phyloP scores from a whole-genome alignment of 768 basidiomycete species.

The Agaricus subrufescens region DNA sequence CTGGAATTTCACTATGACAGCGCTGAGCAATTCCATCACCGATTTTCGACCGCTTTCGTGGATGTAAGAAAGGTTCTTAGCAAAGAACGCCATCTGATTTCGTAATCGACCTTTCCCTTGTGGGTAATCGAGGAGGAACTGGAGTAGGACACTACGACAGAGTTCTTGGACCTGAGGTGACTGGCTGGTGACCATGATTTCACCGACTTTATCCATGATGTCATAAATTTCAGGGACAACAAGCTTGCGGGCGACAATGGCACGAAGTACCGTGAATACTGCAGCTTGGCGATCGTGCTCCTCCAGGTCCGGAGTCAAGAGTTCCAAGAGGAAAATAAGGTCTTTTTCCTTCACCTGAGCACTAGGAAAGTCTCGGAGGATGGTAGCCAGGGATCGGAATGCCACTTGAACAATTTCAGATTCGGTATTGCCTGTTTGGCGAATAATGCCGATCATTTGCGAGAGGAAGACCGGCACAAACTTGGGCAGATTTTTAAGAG shows the following conservation, averaged over 20 bases:
- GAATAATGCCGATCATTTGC: slow-evolving; percentile 81
- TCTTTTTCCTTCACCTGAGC: slow-evolving; percentile 88
- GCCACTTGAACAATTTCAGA: slow-evolving; percentile 87
- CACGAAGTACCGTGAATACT: slow-evolving; percentile 84
- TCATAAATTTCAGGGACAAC: slow-evolving; percentile 97
- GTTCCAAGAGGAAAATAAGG: slow-evolving; percentile 78
- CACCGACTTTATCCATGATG: slow-evolving; percentile 88
- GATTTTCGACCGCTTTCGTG: slow-evolving; percentile 89
- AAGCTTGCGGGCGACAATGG: slow-evolving; percentile 87
- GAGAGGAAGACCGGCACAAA: slow-evolving; percentile 79
- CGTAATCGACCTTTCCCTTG: slow-evolving; percentile 90
- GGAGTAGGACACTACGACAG: slow-evolving; percentile 82
- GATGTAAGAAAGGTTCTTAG: slow-evolving; percentile 86
- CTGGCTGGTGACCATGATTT: slow-evolving; percentile 92
- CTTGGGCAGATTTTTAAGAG: slow-evolving; percentile 66
- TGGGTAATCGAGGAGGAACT: slow-evolving; percentile 96
- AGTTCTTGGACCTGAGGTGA: slow-evolving; percentile 88
- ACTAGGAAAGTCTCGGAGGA: slow-evolving; percentile 84
- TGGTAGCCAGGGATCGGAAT: slow-evolving; percentile 77
- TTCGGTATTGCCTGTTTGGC: slow-evolving; percentile 79
- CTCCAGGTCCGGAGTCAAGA: slow-evolving; percentile 86
- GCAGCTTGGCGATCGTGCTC: slow-evolving; percentile 81
- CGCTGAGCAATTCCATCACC: slow-evolving; percentile 90
- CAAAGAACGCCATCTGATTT: slow-evolving; percentile 86
- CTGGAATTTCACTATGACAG: slow-evolving; percentile 83